A percentile compares a stretch with the other conserved stretches of the same genome.
Conservation (phyloP, 192 early-diverging fungal genomes). For the Linnemannia elongata region DNA sequence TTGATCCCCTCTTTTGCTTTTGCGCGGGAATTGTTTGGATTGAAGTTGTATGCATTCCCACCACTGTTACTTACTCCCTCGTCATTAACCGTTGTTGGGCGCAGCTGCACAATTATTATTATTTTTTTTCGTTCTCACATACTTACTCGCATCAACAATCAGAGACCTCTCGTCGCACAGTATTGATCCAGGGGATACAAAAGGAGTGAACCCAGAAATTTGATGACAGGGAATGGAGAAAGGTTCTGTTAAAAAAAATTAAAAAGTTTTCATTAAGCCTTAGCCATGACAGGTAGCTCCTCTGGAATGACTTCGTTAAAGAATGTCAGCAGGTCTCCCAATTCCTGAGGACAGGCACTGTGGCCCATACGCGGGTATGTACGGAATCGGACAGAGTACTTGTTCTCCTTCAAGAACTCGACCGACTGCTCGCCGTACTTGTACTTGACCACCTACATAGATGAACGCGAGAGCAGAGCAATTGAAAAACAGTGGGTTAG, state of each 20-base stretch:
- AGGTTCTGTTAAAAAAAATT: neutral
- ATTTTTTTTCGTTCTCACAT: neutral
- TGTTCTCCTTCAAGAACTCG: constrained; percentile 69
- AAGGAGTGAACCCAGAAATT: neutral
- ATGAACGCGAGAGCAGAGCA: neutral
- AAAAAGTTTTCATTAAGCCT: neutral
- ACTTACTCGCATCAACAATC: neutral
- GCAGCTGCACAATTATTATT: neutral
- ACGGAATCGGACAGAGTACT: constrained; percentile 80
- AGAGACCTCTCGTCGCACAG: neutral
- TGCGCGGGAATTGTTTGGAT: neutral
- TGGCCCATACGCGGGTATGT: constrained; percentile 89
- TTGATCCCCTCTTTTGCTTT: neutral
- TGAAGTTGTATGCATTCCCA: neutral
- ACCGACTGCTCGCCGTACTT: constrained; percentile 78
- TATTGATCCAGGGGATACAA: neutral
- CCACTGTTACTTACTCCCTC: neutral
- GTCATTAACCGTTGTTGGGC: neutral
- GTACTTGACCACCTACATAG: constrained; percentile 70
- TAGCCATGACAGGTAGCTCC: constrained; percentile 25
- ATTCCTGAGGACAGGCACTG: constrained; percentile 74
- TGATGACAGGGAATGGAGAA: neutral
- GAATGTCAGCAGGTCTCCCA: constrained; percentile 77
- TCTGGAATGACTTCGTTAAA: constrained; percentile 66
- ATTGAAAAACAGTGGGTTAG: no score